Conservation (phyloP, 2,329 filamentous ascomycete species). For the Beauveria rudraprayagi region DNA sequence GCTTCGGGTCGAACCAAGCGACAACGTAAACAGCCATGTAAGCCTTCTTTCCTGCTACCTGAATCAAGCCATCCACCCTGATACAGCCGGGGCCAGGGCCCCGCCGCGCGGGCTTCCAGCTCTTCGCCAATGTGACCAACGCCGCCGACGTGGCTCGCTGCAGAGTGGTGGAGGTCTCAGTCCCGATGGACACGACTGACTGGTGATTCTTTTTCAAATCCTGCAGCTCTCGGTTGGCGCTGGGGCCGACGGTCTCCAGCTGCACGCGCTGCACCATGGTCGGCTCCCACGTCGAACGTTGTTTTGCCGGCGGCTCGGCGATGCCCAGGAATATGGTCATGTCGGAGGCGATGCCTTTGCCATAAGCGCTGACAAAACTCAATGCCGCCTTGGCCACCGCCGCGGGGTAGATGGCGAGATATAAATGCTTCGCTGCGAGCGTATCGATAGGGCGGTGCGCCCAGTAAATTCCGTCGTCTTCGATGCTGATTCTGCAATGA, state of each 20-base stretch:
- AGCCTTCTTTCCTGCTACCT: conserved; percentile 39
- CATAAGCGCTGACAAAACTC: conserved; percentile 41
- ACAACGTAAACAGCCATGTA: conserved; percentile 42
- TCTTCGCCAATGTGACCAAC: conserved; percentile 30
- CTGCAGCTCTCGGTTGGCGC: neutral
- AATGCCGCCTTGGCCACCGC: conserved; percentile 43
- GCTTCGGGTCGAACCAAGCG: conserved; percentile 50
- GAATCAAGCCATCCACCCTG: conserved; percentile 45
- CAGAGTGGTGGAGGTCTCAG: neutral
- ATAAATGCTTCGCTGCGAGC: conserved; percentile 33
- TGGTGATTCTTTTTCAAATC: conserved; percentile 4
- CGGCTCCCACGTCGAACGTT: conserved; percentile 25
- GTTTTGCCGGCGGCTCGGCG: conserved; percentile 17
- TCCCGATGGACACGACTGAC: neutral
- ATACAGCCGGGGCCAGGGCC: conserved; percentile 44
- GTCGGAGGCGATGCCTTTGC: conserved; percentile 35
- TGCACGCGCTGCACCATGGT: conserved; percentile 22
- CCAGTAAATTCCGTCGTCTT: conserved; percentile 41
- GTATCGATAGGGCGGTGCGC: conserved; percentile 41
- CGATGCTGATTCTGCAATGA: conserved; percentile 38
- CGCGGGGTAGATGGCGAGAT: conserved; percentile 46
- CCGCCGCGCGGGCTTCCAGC: conserved; percentile 36
- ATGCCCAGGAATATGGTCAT: conserved; percentile 40
- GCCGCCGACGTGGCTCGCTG: conserved; percentile 14
- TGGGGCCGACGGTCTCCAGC: conserved; percentile 7